A percentile compares a stretch with the other conserved stretches of the same genome.
Conservation (phyloP, 163 green algal genomes). For the Scenedesmus sp. region DNA sequence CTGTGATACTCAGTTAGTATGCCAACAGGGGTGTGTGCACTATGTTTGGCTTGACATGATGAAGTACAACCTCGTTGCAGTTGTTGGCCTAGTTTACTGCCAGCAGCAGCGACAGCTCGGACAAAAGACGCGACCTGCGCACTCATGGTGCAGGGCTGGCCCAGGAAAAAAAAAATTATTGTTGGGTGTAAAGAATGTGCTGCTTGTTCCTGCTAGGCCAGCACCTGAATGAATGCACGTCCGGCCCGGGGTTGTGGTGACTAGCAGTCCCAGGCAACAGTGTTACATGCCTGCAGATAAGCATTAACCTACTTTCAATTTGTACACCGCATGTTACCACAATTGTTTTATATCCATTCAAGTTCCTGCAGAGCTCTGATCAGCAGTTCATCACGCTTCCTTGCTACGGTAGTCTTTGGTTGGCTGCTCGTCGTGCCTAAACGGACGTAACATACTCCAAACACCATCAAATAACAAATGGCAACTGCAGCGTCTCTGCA, state of each 20-base stretch:
- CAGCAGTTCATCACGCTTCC: background rate
- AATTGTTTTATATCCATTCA: background rate
- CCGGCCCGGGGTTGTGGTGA: background rate
- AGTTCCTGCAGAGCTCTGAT: background rate
- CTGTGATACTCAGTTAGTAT: slow-evolving; percentile 21
- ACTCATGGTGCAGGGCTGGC: background rate
- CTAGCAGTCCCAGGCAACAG: background rate
- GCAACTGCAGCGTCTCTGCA: slow-evolving; percentile 24
- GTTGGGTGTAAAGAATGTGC: background rate
- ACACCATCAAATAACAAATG: background rate
- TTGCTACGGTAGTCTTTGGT: background rate
- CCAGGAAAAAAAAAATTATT: too few relatives aligned
- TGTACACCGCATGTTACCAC: background rate
- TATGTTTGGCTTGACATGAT: background rate
- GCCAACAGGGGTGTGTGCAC: background rate
- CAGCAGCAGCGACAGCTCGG: slow-evolving; percentile 29
- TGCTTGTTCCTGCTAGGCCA: background rate
- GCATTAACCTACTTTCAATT: background rate
- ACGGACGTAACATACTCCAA: too few relatives aligned
- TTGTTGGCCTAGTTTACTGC: background rate
- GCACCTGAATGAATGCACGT: background rate
- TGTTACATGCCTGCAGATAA: background rate
- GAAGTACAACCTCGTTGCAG: background rate
- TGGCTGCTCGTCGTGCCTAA: background rate
- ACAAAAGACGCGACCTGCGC: background rate